Percentiles rank a stretch among this genome's conserved stretches.
These are phyloP conservation scores for Phyllosticta citriasiana DNA, from an alignment of 2,329 filamentous ascomycete genomes.

Conservation along the genomic window DNA sequence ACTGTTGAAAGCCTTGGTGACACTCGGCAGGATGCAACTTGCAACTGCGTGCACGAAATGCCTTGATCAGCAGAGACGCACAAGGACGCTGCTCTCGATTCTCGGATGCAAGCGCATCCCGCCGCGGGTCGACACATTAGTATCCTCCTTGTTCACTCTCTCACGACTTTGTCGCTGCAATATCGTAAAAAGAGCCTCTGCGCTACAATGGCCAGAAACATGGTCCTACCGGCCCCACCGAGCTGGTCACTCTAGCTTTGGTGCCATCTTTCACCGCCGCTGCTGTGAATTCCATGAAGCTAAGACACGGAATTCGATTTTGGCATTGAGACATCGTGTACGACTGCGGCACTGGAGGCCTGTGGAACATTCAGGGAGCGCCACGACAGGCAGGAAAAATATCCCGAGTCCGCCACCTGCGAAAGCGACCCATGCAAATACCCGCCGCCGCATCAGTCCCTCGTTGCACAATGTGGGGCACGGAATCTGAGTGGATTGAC, in stretches of 20 bases:
- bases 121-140: not conserved
- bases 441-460: not conserved
- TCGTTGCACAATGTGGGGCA: not conserved
- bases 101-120: not conserved
- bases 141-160: not conserved
- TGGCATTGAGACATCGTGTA: not conserved
- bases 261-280: not conserved
- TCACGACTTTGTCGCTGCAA: not conserved
- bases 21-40: not conserved
- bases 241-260: not conserved
- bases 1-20: not conserved
- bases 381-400: not conserved
- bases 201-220: not conserved
- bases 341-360: not conserved
- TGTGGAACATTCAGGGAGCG: not conserved
- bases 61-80: too few species aligned
- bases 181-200: not conserved
- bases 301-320: not conserved
- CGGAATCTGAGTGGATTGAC: not conserved
- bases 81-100: too few species aligned
- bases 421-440: not conserved
- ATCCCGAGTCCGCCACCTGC: not conserved
- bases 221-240: not conserved
- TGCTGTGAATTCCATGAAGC: not conserved
- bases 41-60: not conserved